phyloP scores from a whole-genome alignment of 108 stramenopile species.

The Stephanodiscus triporus region DNA sequence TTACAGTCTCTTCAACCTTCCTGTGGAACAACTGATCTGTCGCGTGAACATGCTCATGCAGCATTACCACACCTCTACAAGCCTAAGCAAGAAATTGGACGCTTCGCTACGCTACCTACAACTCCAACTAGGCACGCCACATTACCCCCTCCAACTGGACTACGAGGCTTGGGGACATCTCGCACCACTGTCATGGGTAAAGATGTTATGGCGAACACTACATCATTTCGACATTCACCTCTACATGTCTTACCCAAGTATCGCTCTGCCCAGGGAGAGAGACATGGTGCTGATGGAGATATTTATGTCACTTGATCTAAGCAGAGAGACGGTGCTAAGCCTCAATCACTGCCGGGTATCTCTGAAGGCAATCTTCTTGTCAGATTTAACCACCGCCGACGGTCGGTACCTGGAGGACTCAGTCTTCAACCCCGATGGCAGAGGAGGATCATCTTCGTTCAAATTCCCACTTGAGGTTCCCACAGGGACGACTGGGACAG shows the following conservation, averaged over 20 bases:
- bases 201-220: slow-evolving; percentile 2
- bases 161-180: too few relatives aligned
- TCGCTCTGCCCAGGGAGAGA: not conserved
- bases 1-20: not conserved
- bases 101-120: slow-evolving; percentile 15
- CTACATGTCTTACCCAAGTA: not conserved
- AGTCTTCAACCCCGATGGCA: too few relatives aligned
- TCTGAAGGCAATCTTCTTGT: slow-evolving; percentile 9
- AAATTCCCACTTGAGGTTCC: too few relatives aligned
- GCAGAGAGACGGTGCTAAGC: not conserved
- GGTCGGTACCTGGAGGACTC: not conserved
- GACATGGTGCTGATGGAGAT: slow-evolving; percentile 1
- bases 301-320: not conserved
- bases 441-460: too few relatives aligned
- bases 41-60: slow-evolving; percentile 11
- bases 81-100: not conserved
- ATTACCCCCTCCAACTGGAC: not conserved
- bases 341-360: not conserved
- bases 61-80: slow-evolving; percentile 5
- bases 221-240: not conserved
- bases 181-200: slow-evolving; percentile 16
- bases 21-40: not conserved
- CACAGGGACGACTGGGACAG: too few relatives aligned
- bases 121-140: slow-evolving; percentile 17
- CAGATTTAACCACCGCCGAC: slow-evolving; percentile 7